phyloP scores from a whole-genome alignment of 805 yeast species.

The Metschnikowia corniflorae region DNA sequence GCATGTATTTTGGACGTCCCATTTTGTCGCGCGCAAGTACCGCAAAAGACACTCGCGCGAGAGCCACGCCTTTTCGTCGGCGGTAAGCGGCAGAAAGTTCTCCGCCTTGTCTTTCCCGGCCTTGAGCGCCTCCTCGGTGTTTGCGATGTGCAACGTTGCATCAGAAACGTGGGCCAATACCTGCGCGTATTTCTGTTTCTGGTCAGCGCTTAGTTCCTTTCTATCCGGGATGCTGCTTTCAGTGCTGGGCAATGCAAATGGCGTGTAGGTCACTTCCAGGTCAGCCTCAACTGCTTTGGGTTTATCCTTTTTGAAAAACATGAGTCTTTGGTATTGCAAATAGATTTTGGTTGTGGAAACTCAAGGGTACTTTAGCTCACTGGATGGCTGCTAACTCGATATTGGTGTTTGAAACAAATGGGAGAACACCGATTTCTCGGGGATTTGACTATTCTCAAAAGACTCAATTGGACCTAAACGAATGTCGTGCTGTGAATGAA shows the following conservation, averaged over 20 bases:
- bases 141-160: conserved; percentile 48
- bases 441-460: too few relatives aligned
- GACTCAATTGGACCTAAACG: too few relatives aligned
- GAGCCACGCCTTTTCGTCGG: conserved; percentile 82
- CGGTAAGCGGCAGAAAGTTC: conserved; percentile 25
- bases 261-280: conserved; percentile 28
- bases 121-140: conserved; percentile 46
- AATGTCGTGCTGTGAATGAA: too few relatives aligned
- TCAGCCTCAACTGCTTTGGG: conserved; percentile 12
- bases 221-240: conserved; percentile 48
- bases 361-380: too few relatives aligned
- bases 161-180: conserved; percentile 62
- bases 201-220: conserved; percentile 47
- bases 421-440: too few relatives aligned
- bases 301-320: conserved; percentile 17
- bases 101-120: conserved; percentile 30
- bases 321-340: neutral
- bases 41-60: conserved; percentile 88
- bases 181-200: conserved; percentile 56
- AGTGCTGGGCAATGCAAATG: conserved; percentile 56
- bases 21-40: conserved; percentile 89
- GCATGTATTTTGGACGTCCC: conserved; percentile 71
- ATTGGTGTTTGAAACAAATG: too few relatives aligned
- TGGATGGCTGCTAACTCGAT: too few relatives aligned
- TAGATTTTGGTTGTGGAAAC: too few relatives aligned